Evolutionary conservation across 495 filamentous ascomycete species (phyloP), one percentile per base, ranked within the genome.

Genomic region (Pyrenula massariospora): DNA sequence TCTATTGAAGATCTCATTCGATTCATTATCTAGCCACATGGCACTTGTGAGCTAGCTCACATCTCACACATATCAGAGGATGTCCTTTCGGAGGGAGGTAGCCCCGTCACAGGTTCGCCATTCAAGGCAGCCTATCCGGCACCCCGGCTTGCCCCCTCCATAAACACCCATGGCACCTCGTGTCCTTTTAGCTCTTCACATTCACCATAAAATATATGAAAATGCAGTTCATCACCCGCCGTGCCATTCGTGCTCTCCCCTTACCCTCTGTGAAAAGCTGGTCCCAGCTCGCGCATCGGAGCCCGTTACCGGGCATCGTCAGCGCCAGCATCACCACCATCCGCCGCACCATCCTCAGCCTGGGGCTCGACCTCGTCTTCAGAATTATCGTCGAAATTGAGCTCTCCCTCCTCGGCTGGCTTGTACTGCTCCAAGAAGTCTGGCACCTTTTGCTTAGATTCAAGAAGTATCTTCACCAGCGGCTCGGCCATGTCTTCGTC

Each of bases 401-500:
- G 71, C 11, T 72, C 66, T 1, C 68, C 65, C 0, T 66, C 70
- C 15, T 77, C 71, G 15, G 31, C 31, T 0, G 86, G 87, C 42
- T 76, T 73, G 63, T 78, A 84, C 0, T 69, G 42, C 58, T 86
- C 60, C 0, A 98, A 78, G 62, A 96, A 98, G 3, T 93, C 87
- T 0, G 93, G 93, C 42, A 98, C 66, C 0, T 70, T 63, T 67
- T 95, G 89, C 2, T 80, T 72, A 22, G 83, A 85, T 66, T 96
- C 93, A 2, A 94, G 60, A 1, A 98, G 75, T 15, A 89, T 79
- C 64, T 89, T 90, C 23, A 86, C 84, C 2, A 96, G 72, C 1
- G 83, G 80, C 1, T 73, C 65, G 0, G 81, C 91, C 23, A 97
- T 68, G 8, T 84, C 79, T 52, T 79, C 74, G 58, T 97, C 86